Conservation (phyloP, 192 early-diverging fungal species). For the Chytriomyces sp. region DNA sequence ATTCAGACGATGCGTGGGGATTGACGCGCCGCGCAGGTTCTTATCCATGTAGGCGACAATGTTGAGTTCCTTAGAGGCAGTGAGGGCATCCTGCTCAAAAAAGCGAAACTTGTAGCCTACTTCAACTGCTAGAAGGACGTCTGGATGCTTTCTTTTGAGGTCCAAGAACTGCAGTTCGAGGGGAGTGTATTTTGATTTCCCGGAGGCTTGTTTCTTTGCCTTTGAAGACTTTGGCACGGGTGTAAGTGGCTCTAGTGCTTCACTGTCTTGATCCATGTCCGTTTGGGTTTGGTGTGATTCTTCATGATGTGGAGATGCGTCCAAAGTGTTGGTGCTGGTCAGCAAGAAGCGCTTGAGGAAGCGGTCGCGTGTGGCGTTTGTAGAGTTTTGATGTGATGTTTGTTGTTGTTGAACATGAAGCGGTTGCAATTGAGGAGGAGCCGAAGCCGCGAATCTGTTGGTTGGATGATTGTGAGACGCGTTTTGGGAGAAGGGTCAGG, state of each 20-base stretch:
- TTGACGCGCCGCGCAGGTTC: conserved; percentile 78
- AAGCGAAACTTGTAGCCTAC: conserved; percentile 95
- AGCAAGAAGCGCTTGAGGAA: background rate
- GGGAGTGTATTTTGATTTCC: conserved; percentile 61
- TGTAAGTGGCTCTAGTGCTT: background rate
- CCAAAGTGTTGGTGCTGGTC: too few relatives aligned
- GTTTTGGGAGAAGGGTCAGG: background rate
- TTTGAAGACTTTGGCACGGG: background rate
- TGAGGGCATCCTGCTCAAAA: conserved; percentile 86
- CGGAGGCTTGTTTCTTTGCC: background rate
- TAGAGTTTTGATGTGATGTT: background rate
- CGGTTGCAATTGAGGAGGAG: background rate
- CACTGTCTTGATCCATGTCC: background rate
- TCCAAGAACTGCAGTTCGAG: conserved; percentile 82
- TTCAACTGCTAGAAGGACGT: conserved; percentile 78
- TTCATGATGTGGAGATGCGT: background rate
- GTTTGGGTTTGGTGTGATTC: background rate
- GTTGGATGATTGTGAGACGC: background rate
- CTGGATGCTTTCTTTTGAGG: conserved; percentile 70
- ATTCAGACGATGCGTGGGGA: conserved; percentile 75
- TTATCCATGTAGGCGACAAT: conserved; percentile 81
- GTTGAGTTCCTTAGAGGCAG: conserved; percentile 57
- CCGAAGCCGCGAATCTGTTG: background rate
- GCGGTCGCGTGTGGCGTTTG: background rate
- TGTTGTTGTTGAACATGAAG: background rate